A percentile compares a stretch with the other conserved stretches of the same genome.
Conservation (phyloP, 495 filamentous ascomycete species). For the Lophium mytilinum region DNA sequence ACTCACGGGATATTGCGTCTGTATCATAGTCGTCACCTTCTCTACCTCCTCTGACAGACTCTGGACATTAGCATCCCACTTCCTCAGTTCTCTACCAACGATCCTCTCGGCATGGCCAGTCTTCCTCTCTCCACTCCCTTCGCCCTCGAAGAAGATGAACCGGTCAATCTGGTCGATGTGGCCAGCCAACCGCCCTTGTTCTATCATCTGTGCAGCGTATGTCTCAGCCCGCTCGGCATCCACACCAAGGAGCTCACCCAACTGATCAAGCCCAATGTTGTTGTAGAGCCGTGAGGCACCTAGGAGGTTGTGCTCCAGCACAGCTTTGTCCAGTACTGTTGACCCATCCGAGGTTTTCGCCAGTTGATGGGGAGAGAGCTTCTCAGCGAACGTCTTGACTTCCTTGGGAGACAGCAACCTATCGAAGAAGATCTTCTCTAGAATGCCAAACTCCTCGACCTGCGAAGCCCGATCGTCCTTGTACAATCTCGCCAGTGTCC, state of each 20-base stretch:
- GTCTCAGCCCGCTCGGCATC: slow-evolving; percentile 78
- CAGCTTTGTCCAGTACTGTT: slow-evolving; percentile 89
- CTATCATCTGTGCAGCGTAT: slow-evolving; percentile 90
- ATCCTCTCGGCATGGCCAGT: slow-evolving; percentile 49
- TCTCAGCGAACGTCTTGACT: slow-evolving; percentile 74
- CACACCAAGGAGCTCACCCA: slow-evolving; percentile 70
- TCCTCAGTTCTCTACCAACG: slow-evolving; percentile 60
- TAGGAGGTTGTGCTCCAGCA: slow-evolving; percentile 91
- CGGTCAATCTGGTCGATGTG: slow-evolving; percentile 92
- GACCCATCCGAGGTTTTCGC: slow-evolving; percentile 80
- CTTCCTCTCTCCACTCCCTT: slow-evolving; percentile 56
- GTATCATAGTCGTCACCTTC: slow-evolving; percentile 66
- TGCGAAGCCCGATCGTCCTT: slow-evolving; percentile 80
- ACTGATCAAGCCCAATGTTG: slow-evolving; percentile 74
- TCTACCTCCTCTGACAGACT: slow-evolving; percentile 82
- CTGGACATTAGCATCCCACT: slow-evolving; percentile 85
- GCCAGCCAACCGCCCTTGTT: slow-evolving; percentile 78
- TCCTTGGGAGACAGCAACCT: slow-evolving; percentile 71
- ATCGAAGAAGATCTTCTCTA: slow-evolving; percentile 98
- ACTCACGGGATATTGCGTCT: slow-evolving; percentile 58
- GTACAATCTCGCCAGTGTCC: slow-evolving; percentile 73
- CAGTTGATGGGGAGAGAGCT: slow-evolving; percentile 77
- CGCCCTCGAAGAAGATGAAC: slow-evolving; percentile 74
- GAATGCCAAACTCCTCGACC: slow-evolving; percentile 73
- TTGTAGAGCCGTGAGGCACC: slow-evolving; percentile 77